phyloP scores from a whole-genome alignment of 352 stramenopile genomes.

The Thalassiosira hispida region DNA sequence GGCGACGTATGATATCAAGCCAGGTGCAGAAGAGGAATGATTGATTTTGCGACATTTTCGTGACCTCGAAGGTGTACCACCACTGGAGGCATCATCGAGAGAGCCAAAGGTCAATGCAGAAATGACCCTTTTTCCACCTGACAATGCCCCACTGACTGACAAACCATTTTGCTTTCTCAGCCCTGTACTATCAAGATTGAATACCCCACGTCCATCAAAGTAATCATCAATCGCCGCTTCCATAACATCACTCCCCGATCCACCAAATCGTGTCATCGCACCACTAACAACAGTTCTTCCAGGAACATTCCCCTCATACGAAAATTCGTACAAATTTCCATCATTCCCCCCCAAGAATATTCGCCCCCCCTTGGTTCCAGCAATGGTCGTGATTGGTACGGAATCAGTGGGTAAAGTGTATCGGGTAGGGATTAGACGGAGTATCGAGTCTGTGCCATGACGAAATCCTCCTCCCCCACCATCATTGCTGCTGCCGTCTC shows the following conservation, averaged over 20 bases:
- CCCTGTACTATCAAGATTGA: background rate
- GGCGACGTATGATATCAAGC: constrained; percentile 48
- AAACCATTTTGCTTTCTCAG: background rate
- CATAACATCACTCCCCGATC: constrained; percentile 8
- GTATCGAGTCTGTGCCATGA: constrained; percentile 24
- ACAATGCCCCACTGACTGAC: constrained; percentile 17
- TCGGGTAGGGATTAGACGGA: constrained; percentile 86
- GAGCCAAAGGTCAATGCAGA: constrained; percentile 58
- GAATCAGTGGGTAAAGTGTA: constrained; percentile 93
- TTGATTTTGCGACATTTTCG: constrained; percentile 91
- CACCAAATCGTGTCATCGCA: background rate
- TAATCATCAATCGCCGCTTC: constrained; percentile 59
- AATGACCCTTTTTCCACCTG: constrained; percentile 54
- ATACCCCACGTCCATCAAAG: constrained; percentile 52
- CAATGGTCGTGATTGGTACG: constrained; percentile 91
- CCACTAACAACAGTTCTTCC: background rate
- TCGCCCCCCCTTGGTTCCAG: constrained; percentile 87
- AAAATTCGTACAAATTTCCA: constrained; percentile 92
- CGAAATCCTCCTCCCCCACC: constrained; percentile 21
- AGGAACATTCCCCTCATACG: constrained; percentile 69
- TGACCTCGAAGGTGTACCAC: constrained; percentile 22
- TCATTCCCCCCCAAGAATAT: constrained; percentile 97
- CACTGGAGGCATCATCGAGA: constrained; percentile 27
- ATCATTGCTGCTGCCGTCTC: constrained; percentile 69
- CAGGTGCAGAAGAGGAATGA: constrained; percentile 79